Conservation (phyloP, 2,329 filamentous ascomycete species). For the Ophiostoma piceae region DNA sequence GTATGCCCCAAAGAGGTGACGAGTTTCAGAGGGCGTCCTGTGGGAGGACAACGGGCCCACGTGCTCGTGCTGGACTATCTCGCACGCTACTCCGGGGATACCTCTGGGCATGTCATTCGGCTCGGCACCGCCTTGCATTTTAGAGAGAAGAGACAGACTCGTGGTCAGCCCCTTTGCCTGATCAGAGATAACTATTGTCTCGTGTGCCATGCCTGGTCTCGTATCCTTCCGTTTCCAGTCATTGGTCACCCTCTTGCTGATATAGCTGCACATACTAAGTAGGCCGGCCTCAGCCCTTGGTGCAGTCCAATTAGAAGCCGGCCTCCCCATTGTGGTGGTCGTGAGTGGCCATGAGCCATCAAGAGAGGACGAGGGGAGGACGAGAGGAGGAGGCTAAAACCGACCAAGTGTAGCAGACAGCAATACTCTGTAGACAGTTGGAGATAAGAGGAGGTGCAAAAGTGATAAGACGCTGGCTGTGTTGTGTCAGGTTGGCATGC, state of each 20-base stretch:
- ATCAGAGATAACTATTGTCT: constrained; percentile 3
- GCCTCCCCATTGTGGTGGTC: constrained; percentile 25
- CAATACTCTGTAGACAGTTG: not conserved
- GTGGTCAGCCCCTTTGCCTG: not conserved
- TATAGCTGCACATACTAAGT: not conserved
- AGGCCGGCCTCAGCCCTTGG: not conserved
- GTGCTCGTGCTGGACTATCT: constrained; percentile 18
- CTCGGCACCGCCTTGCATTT: not conserved
- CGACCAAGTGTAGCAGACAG: not conserved
- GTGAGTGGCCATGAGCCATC: constrained; percentile 23
- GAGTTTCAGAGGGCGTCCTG: not conserved
- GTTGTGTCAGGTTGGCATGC: not conserved
- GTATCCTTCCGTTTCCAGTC: not conserved
- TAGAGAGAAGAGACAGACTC: not conserved
- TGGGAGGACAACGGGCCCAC: constrained; percentile 15
- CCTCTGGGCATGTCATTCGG: not conserved
- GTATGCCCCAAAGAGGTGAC: not conserved
- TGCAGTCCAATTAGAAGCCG: constrained; percentile 16
- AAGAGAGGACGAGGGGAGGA: not conserved
- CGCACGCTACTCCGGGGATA: not conserved
- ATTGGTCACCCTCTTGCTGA: not conserved
- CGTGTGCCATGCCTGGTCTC: not conserved
- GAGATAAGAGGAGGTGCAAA: not conserved
- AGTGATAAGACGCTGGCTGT: not conserved
- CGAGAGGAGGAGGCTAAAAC: not conserved